Conservation (phyloP, 495 filamentous ascomycete genomes). For the Penicillium coffeae region DNA sequence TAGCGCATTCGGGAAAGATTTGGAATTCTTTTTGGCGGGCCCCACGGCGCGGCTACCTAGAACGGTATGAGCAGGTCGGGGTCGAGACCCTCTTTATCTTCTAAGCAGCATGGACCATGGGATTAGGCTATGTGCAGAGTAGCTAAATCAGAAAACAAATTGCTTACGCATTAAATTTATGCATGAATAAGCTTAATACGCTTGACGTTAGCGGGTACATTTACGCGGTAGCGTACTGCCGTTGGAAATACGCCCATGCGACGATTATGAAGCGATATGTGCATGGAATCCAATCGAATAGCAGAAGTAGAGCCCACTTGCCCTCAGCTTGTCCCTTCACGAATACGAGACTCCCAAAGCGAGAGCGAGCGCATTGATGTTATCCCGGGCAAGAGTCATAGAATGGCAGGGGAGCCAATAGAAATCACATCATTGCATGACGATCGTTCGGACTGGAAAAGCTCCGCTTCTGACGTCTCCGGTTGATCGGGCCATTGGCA, state of each 20-base stretch:
- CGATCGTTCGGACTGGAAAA: slow-evolving; percentile 1
- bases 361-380: too few relatives aligned
- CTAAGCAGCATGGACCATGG: slow-evolving; percentile 9
- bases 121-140: neutral
- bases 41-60: neutral
- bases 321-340: too few relatives aligned
- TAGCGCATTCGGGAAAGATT: neutral
- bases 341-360: neutral
- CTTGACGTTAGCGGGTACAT: too few relatives aligned
- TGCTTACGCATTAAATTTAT: slow-evolving; percentile 2
- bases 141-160: too few relatives aligned
- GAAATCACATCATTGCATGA: neutral
- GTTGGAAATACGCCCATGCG: too few relatives aligned
- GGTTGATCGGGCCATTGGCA: neutral
- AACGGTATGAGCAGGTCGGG: neutral
- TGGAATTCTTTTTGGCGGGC: neutral
- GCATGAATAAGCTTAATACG: slow-evolving; percentile 14
- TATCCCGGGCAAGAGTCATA: too few relatives aligned
- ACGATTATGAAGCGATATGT: too few relatives aligned
- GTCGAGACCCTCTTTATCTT: slow-evolving; percentile 9
- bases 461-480: slow-evolving; percentile 7
- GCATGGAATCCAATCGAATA: too few relatives aligned
- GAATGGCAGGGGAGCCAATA: neutral
- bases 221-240: too few relatives aligned
- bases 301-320: too few relatives aligned